A percentile compares a stretch with the other conserved stretches of the same genome.
Conservation (phyloP, 2,329 filamentous ascomycete species). For the Myriosclerotinia scirpicola region DNA sequence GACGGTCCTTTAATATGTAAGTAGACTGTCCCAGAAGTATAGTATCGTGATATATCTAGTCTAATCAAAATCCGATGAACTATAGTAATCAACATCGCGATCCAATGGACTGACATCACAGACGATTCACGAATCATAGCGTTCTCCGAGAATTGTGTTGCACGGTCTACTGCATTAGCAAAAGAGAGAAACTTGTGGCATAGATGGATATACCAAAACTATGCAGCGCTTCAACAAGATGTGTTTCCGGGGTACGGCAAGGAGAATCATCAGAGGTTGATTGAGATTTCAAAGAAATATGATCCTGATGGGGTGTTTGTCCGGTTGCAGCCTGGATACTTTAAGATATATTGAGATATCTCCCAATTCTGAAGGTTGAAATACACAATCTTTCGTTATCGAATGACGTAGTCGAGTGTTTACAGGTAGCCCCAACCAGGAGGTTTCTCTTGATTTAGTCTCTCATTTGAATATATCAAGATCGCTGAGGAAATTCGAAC, state of each 20-base stretch:
- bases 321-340: conserved; percentile 43
- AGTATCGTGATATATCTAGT: not conserved
- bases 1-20: conserved; percentile 28
- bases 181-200: conserved; percentile 41
- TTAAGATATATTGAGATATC: conserved; percentile 41
- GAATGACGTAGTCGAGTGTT: too few relatives aligned
- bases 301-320: conserved; percentile 37
- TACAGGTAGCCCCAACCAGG: too few relatives aligned
- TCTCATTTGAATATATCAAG: too few relatives aligned
- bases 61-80: not conserved
- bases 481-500: too few relatives aligned
- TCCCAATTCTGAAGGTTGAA: not conserved
- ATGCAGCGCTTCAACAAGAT: conserved; percentile 42
- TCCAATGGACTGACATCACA: conserved; percentile 37
- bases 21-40: not conserved
- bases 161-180: conserved; percentile 37
- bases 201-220: conserved; percentile 46
- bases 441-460: too few relatives aligned
- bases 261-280: conserved; percentile 39
- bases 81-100: conserved; percentile 25
- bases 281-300: conserved; percentile 33
- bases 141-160: conserved; percentile 36
- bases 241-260: conserved; percentile 43
- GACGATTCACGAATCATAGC: conserved; percentile 43
- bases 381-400: too few relatives aligned